phyloP scores from a whole-genome alignment of 192 early-diverging fungal species.

The Umbelopsis isabellina region DNA sequence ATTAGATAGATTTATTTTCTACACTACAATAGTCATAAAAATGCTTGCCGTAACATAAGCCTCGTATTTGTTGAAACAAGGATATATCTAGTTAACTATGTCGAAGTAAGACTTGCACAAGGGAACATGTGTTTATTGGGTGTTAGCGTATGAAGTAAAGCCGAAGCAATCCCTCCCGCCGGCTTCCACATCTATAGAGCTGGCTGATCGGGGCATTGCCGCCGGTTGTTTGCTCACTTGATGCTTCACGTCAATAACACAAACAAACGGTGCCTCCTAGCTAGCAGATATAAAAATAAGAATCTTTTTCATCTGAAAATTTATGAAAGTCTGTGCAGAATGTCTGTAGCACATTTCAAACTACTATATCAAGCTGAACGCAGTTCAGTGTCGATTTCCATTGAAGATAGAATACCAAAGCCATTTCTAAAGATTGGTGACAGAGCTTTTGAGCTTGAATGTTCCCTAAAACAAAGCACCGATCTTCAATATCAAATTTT shows the following conservation, averaged over 20 bases:
- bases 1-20: too few species aligned
- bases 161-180: background rate
- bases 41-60: too few species aligned
- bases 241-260: background rate
- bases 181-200: background rate
- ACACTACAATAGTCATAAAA: too few species aligned
- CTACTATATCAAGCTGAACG: background rate
- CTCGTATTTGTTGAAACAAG: too few species aligned
- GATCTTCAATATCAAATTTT: constrained; percentile 1
- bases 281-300: background rate
- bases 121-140: background rate
- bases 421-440: background rate
- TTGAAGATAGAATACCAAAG: constrained; percentile 11
- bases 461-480: background rate
- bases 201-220: background rate
- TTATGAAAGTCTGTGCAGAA: background rate
- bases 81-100: too few species aligned
- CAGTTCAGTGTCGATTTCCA: constrained; percentile 7
- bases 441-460: background rate
- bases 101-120: background rate
- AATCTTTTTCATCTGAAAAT: background rate
- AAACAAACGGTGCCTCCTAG: constrained; percentile 9
- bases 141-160: background rate
- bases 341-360: background rate
- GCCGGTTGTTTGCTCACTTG: constrained; percentile 14